phyloP scores from a whole-genome alignment of 768 basidiomycete species.

The Tulasnella sp. region DNA sequence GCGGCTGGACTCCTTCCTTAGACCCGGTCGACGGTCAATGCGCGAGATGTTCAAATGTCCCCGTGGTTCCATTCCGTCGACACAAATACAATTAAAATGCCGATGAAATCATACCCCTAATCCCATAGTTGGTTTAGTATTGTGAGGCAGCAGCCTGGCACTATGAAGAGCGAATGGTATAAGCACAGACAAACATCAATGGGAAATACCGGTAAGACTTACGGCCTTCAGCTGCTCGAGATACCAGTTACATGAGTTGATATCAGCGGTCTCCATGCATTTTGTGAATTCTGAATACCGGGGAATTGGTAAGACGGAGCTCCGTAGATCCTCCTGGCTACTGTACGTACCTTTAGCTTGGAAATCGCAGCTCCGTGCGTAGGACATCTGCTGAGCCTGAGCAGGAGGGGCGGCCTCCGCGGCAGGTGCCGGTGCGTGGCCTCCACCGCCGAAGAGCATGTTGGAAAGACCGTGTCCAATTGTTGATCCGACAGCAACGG shows the following conservation, averaged over 20 bases:
- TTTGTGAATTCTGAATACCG: conserved; percentile 63
- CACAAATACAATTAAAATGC: too few relatives aligned
- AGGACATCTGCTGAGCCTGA: conserved; percentile 41
- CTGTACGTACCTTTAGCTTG: conserved; percentile 69
- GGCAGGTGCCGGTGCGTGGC: conserved; percentile 41
- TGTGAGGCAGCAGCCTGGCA: conserved; percentile 35
- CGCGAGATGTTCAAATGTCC: too few relatives aligned
- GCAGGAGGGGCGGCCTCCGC: conserved; percentile 46
- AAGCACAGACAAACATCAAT: neutral
- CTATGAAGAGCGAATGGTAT: neutral
- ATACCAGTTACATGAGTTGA: conserved; percentile 79
- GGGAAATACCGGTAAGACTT: conserved; percentile 39
- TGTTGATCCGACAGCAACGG: conserved; percentile 81
- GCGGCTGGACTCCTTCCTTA: too few relatives aligned
- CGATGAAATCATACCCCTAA: too few relatives aligned
- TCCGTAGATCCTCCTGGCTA: neutral
- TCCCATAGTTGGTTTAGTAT: conserved; percentile 29
- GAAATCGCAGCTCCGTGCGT: conserved; percentile 58
- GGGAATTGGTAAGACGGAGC: neutral
- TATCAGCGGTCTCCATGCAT: conserved; percentile 78
- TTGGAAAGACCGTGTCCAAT: conserved; percentile 85
- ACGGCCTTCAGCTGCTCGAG: conserved; percentile 86
- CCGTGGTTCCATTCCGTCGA: too few relatives aligned
- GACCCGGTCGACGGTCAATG: too few relatives aligned
- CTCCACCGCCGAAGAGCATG: conserved; percentile 81